Conservation (phyloP, 371 early-diverging fungal genomes). For the Catenaria anguillulae region DNA sequence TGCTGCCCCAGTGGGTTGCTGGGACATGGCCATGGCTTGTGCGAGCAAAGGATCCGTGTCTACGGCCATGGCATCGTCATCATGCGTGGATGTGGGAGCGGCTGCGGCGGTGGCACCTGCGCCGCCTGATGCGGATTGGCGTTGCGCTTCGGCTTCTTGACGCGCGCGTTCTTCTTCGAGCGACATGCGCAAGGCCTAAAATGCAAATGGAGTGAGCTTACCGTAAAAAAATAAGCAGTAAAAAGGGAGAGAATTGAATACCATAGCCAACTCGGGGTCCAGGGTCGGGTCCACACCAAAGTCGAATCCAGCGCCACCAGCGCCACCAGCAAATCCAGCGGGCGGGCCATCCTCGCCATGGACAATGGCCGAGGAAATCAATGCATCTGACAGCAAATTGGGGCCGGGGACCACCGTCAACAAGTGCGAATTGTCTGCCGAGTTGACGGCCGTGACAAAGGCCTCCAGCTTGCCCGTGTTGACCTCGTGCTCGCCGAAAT, state of each 20-base stretch:
- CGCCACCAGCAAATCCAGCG: conserved; percentile 26
- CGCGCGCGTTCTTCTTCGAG: conserved; percentile 91
- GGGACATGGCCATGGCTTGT: conserved; percentile 49
- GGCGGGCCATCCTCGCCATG: conserved; percentile 69
- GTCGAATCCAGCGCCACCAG: conserved; percentile 47
- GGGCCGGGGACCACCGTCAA: conserved; percentile 86
- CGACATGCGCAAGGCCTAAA: conserved; percentile 83
- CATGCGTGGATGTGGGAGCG: conserved; percentile 17
- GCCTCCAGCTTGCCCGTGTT: conserved; percentile 84
- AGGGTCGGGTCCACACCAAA: conserved; percentile 91
- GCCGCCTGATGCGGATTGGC: conserved; percentile 22
- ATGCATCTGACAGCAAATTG: conserved; percentile 78
- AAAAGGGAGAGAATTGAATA: conserved; percentile 22
- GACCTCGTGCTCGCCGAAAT: conserved; percentile 87
- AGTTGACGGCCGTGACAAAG: conserved; percentile 60
- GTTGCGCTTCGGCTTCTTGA: conserved; percentile 54
- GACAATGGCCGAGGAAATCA: conserved; percentile 73
- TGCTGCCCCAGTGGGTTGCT: conserved; percentile 31
- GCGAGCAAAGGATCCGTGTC: conserved; percentile 40
- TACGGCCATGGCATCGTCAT: conserved; percentile 30
- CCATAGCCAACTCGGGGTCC: conserved; percentile 91
- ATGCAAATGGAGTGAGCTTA: background rate
- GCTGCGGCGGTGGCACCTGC: conserved; percentile 19
- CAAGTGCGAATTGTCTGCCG: conserved; percentile 25
- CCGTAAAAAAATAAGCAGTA: background rate